Evolutionary conservation across 1,284 basidiomycete genomes (phyloP).

Genomic region (Melampsora medusae): DNA sequence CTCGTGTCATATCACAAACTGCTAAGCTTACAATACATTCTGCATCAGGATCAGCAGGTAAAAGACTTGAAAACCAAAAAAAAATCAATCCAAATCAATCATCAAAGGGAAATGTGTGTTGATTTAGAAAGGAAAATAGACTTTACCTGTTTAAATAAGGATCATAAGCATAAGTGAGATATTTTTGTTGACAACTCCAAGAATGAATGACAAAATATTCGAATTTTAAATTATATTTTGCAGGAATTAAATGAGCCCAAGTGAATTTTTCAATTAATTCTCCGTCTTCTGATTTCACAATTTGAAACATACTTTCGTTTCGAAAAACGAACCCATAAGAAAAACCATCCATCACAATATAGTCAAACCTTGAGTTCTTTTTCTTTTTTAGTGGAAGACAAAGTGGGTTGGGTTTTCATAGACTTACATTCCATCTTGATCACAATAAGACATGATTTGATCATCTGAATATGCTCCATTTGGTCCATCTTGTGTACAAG

Average conservation of each 20-base stretch:
- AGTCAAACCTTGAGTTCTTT: too few relatives aligned
- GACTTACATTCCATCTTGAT: slow-evolving; percentile 16
- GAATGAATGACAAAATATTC: slow-evolving; percentile 42
- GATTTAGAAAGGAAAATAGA: neutral
- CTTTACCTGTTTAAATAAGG: slow-evolving; percentile 39
- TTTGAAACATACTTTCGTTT: slow-evolving; percentile 28
- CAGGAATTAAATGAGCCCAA: slow-evolving; percentile 7
- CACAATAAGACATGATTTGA: slow-evolving; percentile 16
- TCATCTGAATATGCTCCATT: slow-evolving; percentile 11
- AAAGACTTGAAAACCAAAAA: slow-evolving; percentile 10
- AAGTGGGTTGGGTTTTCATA: neutral
- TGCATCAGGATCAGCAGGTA: slow-evolving; percentile 32
- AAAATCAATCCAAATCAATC: neutral
- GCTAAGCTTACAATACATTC: slow-evolving; percentile 43
- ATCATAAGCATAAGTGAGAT: slow-evolving; percentile 33
- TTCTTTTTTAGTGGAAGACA: too few relatives aligned
- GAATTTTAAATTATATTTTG: slow-evolving; percentile 36
- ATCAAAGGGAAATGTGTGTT: too few relatives aligned
- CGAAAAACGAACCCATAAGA: neutral
- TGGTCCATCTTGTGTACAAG: slow-evolving; percentile 18
- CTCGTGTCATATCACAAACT: slow-evolving; percentile 43
- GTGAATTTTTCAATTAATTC: slow-evolving; percentile 35
- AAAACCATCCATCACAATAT: too few relatives aligned
- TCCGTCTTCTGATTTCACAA: slow-evolving; percentile 24
- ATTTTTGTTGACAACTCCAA: slow-evolving; percentile 43